Evolutionary conservation across 2,329 filamentous ascomycete genomes (phyloP), one percentile per base, ranked within the genome.

Genomic region (Microsporum canis): DNA sequence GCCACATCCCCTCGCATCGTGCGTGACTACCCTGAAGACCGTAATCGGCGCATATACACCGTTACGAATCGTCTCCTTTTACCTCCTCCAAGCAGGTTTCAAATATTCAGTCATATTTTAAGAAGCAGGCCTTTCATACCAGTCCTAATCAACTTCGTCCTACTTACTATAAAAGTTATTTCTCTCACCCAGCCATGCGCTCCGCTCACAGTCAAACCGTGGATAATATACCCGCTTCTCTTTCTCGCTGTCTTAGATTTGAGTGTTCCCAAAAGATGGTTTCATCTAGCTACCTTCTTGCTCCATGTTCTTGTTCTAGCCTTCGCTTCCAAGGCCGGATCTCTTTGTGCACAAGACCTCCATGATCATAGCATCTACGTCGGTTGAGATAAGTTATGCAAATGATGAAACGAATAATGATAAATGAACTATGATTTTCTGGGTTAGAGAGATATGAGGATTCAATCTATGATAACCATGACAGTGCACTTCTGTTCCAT

Each of bases 131-230:
- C 49, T 59, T 71, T 5, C 66, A 66, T 34, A 67, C 73, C 43
- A n/a, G 51, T 53, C 23, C 39, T 49, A 6, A 49, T 33, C n/a
- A 51, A 36, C 23, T 59, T 59, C 10, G 3, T 91, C 0, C 91
- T 95, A 67, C 71, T 59, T 23, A 49, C 87, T 4, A 65, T 81
- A 57, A 96, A 95, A 72, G 74, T 91, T 6, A 74, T 80, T 10
- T 83, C 84, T 0, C 73, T 94, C 7, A 79, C 82, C 2, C 79
- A 81, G 55, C 82, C 86, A 0, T 96, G 91, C 71, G 84, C 84
- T 70, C 90, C 90, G 0, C 85, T 85, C 61, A 84, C 84, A 49
- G 79, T 83, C n/a, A 85, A 81, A 51, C 77, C 83, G 5, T 82
- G 82, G 71, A 74, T 91, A 3, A 78, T 84, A 3, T 85, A 87